phyloP scores from a whole-genome alignment of 192 early-diverging fungal species.

The Linnemannia elongata region DNA sequence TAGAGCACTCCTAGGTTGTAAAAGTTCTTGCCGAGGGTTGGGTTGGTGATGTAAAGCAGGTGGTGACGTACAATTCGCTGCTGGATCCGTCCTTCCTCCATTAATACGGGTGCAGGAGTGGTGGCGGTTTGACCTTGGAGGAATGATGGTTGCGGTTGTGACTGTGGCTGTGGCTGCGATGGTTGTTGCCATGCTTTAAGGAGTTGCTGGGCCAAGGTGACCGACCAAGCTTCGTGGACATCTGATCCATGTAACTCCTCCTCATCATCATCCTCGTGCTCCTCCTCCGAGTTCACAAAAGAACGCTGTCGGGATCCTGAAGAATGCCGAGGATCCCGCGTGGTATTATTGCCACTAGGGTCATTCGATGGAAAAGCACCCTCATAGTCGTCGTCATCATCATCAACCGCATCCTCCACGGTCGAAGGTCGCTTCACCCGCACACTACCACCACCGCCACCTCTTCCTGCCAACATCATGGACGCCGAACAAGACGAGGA shows the following conservation, averaged over 20 bases:
- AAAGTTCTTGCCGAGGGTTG: conserved; percentile 39
- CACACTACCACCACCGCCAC: neutral
- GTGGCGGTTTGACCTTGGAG: neutral
- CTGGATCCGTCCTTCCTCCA: neutral
- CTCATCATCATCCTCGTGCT: neutral
- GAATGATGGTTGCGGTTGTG: neutral
- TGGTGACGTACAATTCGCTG: conserved; percentile 40
- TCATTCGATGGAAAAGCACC: neutral
- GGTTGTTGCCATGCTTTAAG: conserved; percentile 28
- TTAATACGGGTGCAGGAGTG: neutral
- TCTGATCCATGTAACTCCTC: conserved; percentile 13
- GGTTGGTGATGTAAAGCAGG: conserved; percentile 42
- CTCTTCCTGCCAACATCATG: neutral
- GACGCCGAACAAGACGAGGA: neutral
- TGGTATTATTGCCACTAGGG: neutral
- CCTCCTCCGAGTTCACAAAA: neutral
- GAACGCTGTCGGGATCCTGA: neutral
- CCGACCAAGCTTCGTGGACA: conserved; percentile 28
- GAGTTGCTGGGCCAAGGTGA: conserved; percentile 19
- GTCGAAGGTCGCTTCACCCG: conserved; percentile 3
- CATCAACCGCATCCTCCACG: conserved; percentile 15
- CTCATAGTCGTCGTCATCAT: neutral
- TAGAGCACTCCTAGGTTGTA: conserved; percentile 48
- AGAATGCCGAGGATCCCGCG: too few relatives aligned
- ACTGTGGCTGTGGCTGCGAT: neutral